phyloP scores from a whole-genome alignment of 176 grass and related monocot genomes.

The Carex myosuroides region DNA sequence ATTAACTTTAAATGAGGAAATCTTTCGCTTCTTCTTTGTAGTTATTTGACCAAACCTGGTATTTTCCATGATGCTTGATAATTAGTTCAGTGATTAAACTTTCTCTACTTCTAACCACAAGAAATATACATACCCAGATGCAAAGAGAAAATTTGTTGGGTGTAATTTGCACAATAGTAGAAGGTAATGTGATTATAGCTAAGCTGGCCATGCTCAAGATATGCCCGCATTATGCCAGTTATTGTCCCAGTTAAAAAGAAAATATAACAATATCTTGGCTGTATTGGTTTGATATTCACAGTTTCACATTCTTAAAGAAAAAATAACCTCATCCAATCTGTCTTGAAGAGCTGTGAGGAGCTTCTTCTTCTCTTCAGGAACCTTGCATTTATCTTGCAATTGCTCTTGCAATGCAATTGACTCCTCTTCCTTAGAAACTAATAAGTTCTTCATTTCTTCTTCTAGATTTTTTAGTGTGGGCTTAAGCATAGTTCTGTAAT shows the following conservation, averaged over 20 bases:
- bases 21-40: background rate
- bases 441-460: constrained; percentile 48
- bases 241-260: background rate
- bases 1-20: background rate
- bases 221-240: background rate
- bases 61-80: background rate
- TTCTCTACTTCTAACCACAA: background rate
- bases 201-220: background rate
- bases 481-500: constrained; percentile 65
- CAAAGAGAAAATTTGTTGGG: background rate
- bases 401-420: constrained; percentile 49
- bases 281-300: background rate
- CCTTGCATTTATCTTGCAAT: constrained; percentile 41
- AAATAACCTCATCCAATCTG: constrained; percentile 48
- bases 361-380: constrained; percentile 51
- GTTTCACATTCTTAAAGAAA: constrained; percentile 9
- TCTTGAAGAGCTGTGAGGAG: constrained; percentile 36
- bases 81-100: background rate
- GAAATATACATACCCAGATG: background rate
- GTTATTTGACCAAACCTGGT: background rate
- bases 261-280: background rate
- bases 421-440: constrained; percentile 45
- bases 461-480: constrained; percentile 43
- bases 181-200: background rate
- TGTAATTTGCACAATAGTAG: background rate